Base-by-base conservation (phyloP, 495 filamentous ascomycete species). In the Aspergillus cavernicola region DNA sequence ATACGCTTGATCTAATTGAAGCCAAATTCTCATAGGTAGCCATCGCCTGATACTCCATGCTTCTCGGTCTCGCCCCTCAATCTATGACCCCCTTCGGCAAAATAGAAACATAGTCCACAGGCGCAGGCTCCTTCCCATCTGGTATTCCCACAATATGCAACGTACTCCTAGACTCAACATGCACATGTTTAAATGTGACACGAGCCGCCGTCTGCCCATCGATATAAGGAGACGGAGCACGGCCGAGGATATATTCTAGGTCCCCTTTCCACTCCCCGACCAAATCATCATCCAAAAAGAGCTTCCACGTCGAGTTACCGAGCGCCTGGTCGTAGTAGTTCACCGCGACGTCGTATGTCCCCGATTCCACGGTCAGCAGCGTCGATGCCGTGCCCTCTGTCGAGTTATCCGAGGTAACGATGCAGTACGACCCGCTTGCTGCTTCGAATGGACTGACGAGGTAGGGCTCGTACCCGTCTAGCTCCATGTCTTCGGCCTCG, bases 41-140 rank as follows among this genome's bases (percentile, higher is more conserved):
- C n/a, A n/a, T n/a, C n/a, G n/a, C n/a, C n/a, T n/a, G n/a, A n/a
- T n/a, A n/a, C n/a, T n/a, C n/a, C n/a, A n/a, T n/a, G n/a, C n/a
- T n/a, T n/a, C n/a, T n/a, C n/a, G n/a, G n/a, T n/a, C n/a, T n/a
- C n/a, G n/a, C n/a, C 15, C 18, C 11, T 31, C 68, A 86, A 64
- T 87, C 83, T 12, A 85, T 64, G 47, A 81, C 62, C 0, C 82
- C 83, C 16, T 66, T 53, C 0, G 85, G 84, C 44, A 88, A 57
- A 42, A 89, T 61, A 19, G 77, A 70, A 44, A 89, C 66, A 69
- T 88, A 89, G 66, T 89, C 85, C 59, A 89, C 38, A 24, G 84
- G 80, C 40, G 84, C 85, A 12, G 68, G 70, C 70, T 88, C 84
- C 28, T 66, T 64, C 0, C 84, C 84, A 66, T 86, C 70, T 12